Percentiles rank a stretch among this genome's conserved stretches.
Evolutionary conservation across 345 rosid genomes (phyloP).

Genomic region (Lepidium sativum): DNA sequence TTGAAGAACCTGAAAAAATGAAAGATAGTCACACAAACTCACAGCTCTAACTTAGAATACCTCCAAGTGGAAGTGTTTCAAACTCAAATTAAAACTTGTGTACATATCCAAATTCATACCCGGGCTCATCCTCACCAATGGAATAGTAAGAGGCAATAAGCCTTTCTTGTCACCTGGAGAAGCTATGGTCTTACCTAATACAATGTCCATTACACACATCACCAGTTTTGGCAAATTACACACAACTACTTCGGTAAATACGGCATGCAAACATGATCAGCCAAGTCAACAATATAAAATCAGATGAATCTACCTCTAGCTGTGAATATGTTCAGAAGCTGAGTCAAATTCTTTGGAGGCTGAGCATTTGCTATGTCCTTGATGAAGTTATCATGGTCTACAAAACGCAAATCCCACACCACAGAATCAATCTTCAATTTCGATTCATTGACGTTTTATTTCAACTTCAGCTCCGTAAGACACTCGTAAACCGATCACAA

Average conservation of each 20-base stretch:
- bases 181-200: constrained; percentile 53
- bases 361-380: constrained; percentile 50
- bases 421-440: not conserved
- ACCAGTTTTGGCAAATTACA: not conserved
- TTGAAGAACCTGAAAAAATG: constrained; percentile 40
- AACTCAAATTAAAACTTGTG: not conserved
- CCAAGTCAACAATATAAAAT: not conserved
- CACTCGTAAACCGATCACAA: not conserved
- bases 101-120: constrained; percentile 29
- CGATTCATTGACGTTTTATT: not conserved
- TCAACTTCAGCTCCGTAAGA: not conserved
- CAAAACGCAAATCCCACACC: constrained; percentile 6
- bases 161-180: constrained; percentile 79
- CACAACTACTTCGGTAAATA: not conserved
- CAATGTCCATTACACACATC: not conserved
- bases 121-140: constrained; percentile 44
- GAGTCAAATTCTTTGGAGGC: constrained; percentile 59
- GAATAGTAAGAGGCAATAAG: constrained; percentile 63
- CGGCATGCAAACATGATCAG: not conserved
- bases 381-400: constrained; percentile 56
- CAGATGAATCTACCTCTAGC: constrained; percentile 44
- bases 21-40: not conserved
- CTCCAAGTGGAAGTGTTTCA: not conserved
- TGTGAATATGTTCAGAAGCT: constrained; percentile 42
- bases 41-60: not conserved